phyloP scores from a whole-genome alignment of 2,329 filamentous ascomycete genomes.

The Aspergillus sp. region DNA sequence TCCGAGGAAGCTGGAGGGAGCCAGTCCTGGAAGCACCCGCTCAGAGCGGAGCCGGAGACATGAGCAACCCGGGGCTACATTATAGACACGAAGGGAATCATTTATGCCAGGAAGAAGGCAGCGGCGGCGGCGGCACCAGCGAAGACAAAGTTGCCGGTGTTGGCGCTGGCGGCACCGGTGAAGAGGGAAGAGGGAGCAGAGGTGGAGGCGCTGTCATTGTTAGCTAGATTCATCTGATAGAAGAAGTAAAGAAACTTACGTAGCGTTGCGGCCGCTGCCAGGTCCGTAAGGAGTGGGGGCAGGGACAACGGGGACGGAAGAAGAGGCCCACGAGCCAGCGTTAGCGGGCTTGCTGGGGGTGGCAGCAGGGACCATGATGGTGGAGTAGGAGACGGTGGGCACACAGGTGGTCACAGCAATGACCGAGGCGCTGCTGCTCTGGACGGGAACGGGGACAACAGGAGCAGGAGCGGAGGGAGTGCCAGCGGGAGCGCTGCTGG shows the following conservation, averaged over 20 bases:
- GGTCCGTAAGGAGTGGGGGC: constrained; percentile 6
- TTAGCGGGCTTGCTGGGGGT: constrained; percentile 5
- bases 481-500: constrained; percentile 9
- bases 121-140: constrained; percentile 26
- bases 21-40: neutral
- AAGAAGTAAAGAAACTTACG: constrained; percentile 9
- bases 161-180: constrained; percentile 26
- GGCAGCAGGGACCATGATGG: constrained; percentile 17
- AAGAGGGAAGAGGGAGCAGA: constrained; percentile 13
- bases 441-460: constrained; percentile 1
- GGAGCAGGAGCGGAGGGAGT: constrained; percentile 8
- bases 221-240: neutral
- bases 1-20: neutral
- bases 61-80: constrained; percentile 21
- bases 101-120: constrained; percentile 30
- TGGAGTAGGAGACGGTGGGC: constrained; percentile 26
- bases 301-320: constrained; percentile 15
- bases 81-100: constrained; percentile 21
- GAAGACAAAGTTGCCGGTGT: constrained; percentile 24
- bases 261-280: constrained; percentile 8
- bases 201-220: constrained; percentile 11
- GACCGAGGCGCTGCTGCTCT: constrained; percentile 16
- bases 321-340: constrained; percentile 2
- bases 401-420: constrained; percentile 28
- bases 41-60: constrained; percentile 3